Conservation (phyloP, 2,329 filamentous ascomycete genomes). For the Neofusicoccum sp. region DNA sequence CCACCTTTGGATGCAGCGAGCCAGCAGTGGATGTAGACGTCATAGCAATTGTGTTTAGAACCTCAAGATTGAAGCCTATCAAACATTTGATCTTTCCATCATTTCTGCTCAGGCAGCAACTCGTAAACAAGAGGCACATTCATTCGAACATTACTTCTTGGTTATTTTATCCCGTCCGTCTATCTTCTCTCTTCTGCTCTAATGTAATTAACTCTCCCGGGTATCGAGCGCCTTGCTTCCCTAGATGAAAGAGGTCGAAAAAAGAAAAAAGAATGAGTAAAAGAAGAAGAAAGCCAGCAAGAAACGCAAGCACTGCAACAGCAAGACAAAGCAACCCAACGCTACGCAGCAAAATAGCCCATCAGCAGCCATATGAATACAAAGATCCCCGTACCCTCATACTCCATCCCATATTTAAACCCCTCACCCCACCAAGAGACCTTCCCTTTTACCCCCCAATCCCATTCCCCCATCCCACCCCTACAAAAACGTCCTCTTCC, state of each 20-base stretch:
- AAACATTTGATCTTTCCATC: too few relatives aligned
- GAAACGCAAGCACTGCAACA: background rate
- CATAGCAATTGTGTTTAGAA: too few relatives aligned
- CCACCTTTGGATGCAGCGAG: too few relatives aligned
- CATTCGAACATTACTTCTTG: too few relatives aligned
- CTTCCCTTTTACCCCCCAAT: background rate
- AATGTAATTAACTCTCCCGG: background rate
- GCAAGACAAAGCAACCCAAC: background rate
- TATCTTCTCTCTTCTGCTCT: background rate
- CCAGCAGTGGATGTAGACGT: too few relatives aligned
- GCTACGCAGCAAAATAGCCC: too few relatives aligned
- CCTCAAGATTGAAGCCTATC: too few relatives aligned
- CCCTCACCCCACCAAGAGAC: background rate
- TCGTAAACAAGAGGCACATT: too few relatives aligned
- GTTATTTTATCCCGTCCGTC: too few relatives aligned
- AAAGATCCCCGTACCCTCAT: too few relatives aligned
- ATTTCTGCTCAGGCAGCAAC: too few relatives aligned
- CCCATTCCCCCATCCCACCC: background rate
- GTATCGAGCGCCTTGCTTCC: background rate
- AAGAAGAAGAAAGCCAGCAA: background rate
- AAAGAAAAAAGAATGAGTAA: background rate
- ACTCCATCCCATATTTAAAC: background rate
- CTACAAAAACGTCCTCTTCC: conserved; percentile 14
- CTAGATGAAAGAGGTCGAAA: background rate
- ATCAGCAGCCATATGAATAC: too few relatives aligned